These are phyloP conservation scores for Podaxis sp. DNA, from an alignment of 768 basidiomycete genomes.

Conservation along the genomic window DNA sequence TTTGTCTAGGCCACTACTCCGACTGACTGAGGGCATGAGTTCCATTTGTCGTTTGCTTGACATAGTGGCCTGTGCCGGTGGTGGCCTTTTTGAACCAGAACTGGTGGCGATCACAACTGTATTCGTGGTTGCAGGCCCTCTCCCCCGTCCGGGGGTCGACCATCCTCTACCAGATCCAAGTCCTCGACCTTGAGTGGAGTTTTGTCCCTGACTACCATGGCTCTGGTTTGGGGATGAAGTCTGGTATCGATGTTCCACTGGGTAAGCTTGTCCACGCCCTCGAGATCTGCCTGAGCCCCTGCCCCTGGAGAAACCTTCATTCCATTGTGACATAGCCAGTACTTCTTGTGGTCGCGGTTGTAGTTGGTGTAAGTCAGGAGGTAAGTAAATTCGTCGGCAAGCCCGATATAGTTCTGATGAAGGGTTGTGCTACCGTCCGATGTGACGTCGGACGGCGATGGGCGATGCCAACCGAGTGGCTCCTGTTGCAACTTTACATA, in stretches of 20 bases:
- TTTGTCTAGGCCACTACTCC: slow-evolving; percentile 73
- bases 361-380: background rate
- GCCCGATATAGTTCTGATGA: too few relatives aligned
- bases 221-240: background rate
- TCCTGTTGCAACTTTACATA: background rate
- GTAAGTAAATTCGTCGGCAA: too few relatives aligned
- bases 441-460: background rate
- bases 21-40: slow-evolving; percentile 68
- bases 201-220: background rate
- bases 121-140: background rate
- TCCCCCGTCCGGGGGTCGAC: slow-evolving; percentile 14
- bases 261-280: background rate
- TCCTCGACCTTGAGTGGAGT: slow-evolving; percentile 16
- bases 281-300: background rate
- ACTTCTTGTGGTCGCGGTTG: background rate
- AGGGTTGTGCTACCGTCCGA: background rate
- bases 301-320: background rate
- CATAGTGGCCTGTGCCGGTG: background rate
- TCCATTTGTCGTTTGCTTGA: slow-evolving; percentile 48
- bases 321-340: background rate
- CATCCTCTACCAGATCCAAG: slow-evolving; percentile 12
- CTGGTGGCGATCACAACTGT: background rate
- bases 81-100: slow-evolving; percentile 2
- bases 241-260: background rate
- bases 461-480: background rate